Conservation (phyloP, 352 stramenopile species). For the Globisporangium solare region DNA sequence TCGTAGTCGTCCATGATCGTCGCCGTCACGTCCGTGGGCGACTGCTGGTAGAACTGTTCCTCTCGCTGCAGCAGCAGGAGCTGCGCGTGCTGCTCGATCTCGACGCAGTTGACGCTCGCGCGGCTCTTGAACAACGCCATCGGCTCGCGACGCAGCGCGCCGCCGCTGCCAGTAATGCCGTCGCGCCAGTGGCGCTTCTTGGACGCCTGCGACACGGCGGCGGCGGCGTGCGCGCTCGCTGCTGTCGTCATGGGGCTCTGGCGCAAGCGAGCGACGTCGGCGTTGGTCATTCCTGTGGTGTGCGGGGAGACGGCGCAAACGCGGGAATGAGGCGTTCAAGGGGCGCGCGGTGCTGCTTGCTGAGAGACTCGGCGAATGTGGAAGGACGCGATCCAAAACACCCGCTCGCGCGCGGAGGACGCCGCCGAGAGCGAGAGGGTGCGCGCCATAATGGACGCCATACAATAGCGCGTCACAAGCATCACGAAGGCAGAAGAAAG, state of each 20-base stretch:
- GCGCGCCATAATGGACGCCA: neutral
- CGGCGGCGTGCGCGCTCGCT: slow-evolving; percentile 15
- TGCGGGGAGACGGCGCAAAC: neutral
- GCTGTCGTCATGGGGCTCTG: neutral
- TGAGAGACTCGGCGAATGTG: neutral
- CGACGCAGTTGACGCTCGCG: slow-evolving; percentile 13
- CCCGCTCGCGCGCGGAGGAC: neutral
- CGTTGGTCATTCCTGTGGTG: neutral
- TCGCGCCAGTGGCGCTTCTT: slow-evolving; percentile 49
- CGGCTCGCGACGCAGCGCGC: slow-evolving; percentile 12
- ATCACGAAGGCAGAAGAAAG: neutral
- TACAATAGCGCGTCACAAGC: neutral
- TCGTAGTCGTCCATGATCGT: slow-evolving; percentile 13
- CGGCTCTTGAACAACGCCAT: slow-evolving; percentile 27
- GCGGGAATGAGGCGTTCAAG: neutral
- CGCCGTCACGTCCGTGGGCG: slow-evolving; percentile 9
- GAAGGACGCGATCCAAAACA: slow-evolving; percentile 1
- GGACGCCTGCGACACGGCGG: slow-evolving; percentile 15
- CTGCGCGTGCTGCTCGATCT: neutral
- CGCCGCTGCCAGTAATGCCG: slow-evolving; percentile 9
- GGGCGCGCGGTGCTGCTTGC: neutral
- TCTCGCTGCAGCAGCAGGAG: neutral
- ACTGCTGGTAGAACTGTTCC: slow-evolving; percentile 1
- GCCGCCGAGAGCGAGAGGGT: neutral
- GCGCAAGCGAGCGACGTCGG: neutral